Percentiles rank a stretch among this genome's conserved stretches.
Conservation (phyloP, 495 filamentous ascomycete genomes). For the Xylaria intraflava region DNA sequence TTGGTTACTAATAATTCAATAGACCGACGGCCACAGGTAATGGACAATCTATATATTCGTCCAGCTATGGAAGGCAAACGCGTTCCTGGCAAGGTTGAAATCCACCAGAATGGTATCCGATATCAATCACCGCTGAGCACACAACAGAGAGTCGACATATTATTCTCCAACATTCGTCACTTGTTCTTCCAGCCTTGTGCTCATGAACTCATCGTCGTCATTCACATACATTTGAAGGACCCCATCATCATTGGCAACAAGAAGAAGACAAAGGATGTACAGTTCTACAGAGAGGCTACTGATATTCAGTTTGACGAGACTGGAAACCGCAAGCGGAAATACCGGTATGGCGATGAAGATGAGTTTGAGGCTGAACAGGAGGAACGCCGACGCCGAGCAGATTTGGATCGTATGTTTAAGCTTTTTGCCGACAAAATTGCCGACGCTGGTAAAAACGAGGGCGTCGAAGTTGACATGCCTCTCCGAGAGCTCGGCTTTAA, state of each 20-base stretch:
- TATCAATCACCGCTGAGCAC: constrained; percentile 83
- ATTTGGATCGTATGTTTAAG: constrained; percentile 91
- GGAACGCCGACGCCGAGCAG: constrained; percentile 82
- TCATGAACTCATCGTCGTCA: constrained; percentile 94
- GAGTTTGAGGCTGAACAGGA: constrained; percentile 99
- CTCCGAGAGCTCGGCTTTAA: constrained; percentile 95
- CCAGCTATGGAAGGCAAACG: constrained; percentile 94
- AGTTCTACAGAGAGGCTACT: constrained; percentile 97
- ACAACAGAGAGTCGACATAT: constrained; percentile 78
- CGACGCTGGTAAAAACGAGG: constrained; percentile 77
- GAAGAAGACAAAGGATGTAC: constrained; percentile 92
- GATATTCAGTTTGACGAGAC: constrained; percentile 99
- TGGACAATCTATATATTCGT: constrained; percentile 89
- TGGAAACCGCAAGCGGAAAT: constrained; percentile 93
- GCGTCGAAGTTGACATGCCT: constrained; percentile 87
- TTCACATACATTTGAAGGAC: constrained; percentile 95
- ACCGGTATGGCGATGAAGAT: constrained; percentile 97
- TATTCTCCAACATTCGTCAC: constrained; percentile 98
- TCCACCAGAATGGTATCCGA: constrained; percentile 97
- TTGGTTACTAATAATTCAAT: constrained; percentile 25
- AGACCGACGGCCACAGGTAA: constrained; percentile 80
- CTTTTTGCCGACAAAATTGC: constrained; percentile 95
- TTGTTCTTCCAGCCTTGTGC: constrained; percentile 97
- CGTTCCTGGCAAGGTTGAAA: constrained; percentile 88
- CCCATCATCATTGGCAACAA: constrained; percentile 98